phyloP scores from a whole-genome alignment of 1,139 yeast species.

The Nakaseomyces sp. region DNA sequence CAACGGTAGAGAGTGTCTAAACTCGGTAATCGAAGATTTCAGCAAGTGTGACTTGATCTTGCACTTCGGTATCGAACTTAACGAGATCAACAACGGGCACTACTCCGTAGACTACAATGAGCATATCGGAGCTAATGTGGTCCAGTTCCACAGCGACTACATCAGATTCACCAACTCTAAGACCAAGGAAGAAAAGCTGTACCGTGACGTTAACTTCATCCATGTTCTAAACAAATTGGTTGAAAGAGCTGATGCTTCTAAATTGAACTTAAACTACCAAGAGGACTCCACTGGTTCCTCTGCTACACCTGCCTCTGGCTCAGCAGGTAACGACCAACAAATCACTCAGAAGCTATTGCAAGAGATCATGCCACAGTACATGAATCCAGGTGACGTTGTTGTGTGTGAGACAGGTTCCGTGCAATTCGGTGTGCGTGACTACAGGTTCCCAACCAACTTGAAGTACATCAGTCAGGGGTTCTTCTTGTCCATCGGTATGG shows the following conservation, averaged over 20 bases:
- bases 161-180: slow-evolving; percentile 32
- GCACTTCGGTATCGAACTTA: slow-evolving; percentile 43
- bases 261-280: slow-evolving; percentile 22
- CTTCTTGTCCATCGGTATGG: slow-evolving; percentile 80
- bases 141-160: slow-evolving; percentile 36
- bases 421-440: slow-evolving; percentile 60
- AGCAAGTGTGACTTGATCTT: slow-evolving; percentile 39
- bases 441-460: slow-evolving; percentile 46
- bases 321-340: slow-evolving; percentile 10
- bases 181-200: slow-evolving; percentile 12
- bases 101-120: slow-evolving; percentile 28
- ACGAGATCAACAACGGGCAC: slow-evolving; percentile 51
- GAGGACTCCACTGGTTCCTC: background rate
- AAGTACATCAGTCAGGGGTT: slow-evolving; percentile 55
- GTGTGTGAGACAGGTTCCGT: slow-evolving; percentile 75
- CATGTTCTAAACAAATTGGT: slow-evolving; percentile 40
- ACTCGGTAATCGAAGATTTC: slow-evolving; percentile 17
- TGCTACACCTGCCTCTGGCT: slow-evolving; percentile 11
- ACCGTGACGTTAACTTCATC: slow-evolving; percentile 37
- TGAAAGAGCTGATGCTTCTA: slow-evolving; percentile 29
- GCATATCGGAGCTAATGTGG: slow-evolving; percentile 20
- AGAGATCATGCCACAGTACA: slow-evolving; percentile 14
- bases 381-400: slow-evolving; percentile 55
- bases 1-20: slow-evolving; percentile 21
- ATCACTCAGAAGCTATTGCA: slow-evolving; percentile 22